Percentiles rank a stretch among this genome's conserved stretches.
Evolutionary conservation across 257 asterid genomes (phyloP).

Genomic region (Fraxinus cuspidata): DNA sequence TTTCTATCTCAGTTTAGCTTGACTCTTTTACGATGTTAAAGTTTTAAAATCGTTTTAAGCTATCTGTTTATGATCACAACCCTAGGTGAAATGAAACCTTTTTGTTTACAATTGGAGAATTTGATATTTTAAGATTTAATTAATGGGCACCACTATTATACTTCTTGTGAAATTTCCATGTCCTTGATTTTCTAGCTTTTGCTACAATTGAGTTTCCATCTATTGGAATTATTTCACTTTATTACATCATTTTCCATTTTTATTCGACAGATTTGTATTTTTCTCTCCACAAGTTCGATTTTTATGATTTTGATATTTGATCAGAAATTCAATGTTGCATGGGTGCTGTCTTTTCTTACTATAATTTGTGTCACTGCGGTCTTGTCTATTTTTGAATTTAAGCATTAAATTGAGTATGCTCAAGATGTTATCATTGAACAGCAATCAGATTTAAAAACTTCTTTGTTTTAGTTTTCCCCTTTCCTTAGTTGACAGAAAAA

Average conservation of each 20-base stretch:
- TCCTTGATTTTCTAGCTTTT: neutral
- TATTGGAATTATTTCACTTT: slow-evolving; percentile 7
- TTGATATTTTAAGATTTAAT: neutral
- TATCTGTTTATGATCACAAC: neutral
- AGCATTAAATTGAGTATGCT: neutral
- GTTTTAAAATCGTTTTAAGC: neutral
- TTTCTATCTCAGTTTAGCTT: neutral
- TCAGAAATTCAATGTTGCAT: neutral
- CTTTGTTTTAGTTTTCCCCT: no score
- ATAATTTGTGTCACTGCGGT: neutral
- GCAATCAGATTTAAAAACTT: no score
- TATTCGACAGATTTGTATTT: slow-evolving; percentile 2
- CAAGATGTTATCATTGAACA: neutral
- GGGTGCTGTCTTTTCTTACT: neutral
- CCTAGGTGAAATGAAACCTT: neutral
- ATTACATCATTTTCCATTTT: neutral
- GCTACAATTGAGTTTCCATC: neutral
- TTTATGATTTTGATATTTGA: slow-evolving; percentile 1
- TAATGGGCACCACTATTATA: neutral
- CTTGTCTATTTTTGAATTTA: neutral
- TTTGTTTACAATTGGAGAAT: neutral
- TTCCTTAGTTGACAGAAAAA: no score
- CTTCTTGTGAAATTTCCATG: neutral
- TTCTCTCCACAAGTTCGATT: neutral
- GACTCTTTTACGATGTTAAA: neutral